These are phyloP conservation scores for Sclerotinia glacialis DNA, from an alignment of 2,329 filamentous ascomycete genomes.

Conservation along the genomic window DNA sequence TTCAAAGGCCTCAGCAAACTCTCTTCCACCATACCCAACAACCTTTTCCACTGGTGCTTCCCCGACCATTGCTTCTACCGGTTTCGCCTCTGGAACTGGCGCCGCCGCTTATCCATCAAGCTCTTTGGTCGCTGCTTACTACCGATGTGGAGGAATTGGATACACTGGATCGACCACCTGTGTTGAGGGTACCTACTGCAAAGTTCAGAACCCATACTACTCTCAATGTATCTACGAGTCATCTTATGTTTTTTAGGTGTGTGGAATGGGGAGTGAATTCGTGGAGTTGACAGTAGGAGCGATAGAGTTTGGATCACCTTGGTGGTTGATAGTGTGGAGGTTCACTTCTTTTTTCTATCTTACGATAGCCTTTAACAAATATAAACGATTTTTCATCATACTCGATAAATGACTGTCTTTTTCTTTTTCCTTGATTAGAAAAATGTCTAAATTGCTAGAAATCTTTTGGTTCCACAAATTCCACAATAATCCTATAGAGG, in stretches of 20 bases:
- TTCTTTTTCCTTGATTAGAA: neutral
- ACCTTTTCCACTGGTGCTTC: slow-evolving; percentile 6
- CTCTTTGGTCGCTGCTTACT: slow-evolving; percentile 18
- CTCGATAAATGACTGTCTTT: neutral
- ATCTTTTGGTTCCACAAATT: neutral
- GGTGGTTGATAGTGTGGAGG: slow-evolving; percentile 8
- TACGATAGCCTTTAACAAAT: slow-evolving; percentile 13
- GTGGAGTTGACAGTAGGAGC: neutral
- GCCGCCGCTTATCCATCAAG: slow-evolving; percentile 1
- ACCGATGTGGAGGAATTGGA: slow-evolving; percentile 32
- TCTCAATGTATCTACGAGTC: slow-evolving; percentile 14
- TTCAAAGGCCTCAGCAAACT: neutral
- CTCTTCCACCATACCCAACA: slow-evolving; percentile 19
- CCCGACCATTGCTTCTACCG: slow-evolving; percentile 13
- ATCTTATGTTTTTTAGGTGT: neutral
- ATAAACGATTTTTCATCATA: neutral
- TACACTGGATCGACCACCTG: slow-evolving; percentile 29
- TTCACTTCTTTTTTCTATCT: slow-evolving; percentile 23
- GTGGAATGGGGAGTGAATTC: neutral
- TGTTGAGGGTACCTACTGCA: slow-evolving; percentile 25
- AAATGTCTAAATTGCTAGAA: neutral
- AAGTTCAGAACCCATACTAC: slow-evolving; percentile 27
- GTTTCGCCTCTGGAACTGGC: slow-evolving; percentile 19
- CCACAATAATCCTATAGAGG: too few species aligned
- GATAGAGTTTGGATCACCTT: slow-evolving; percentile 10